Conservation (phyloP, 2,329 filamentous ascomycete species). For the Paramyrothecium sp. region DNA sequence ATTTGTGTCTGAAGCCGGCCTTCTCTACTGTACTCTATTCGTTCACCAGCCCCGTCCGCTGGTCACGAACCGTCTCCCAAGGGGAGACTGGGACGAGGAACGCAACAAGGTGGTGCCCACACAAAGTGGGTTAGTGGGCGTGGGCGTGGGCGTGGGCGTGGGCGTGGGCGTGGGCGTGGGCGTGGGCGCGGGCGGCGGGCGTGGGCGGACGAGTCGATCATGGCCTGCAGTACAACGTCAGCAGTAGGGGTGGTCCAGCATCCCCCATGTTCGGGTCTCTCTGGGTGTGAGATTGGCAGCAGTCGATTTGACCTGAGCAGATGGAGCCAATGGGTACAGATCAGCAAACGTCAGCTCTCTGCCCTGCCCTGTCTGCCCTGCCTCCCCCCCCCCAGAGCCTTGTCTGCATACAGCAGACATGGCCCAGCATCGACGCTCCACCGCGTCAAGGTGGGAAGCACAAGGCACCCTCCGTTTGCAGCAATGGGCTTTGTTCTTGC, state of each 20-base stretch:
- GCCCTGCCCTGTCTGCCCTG: neutral
- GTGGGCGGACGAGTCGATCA: neutral
- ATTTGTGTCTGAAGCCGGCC: neutral
- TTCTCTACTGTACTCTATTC: neutral
- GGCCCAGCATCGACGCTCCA: slow-evolving; percentile 1
- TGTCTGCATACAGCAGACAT: slow-evolving; percentile 1
- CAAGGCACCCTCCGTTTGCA: slow-evolving; percentile 3
- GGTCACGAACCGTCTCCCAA: no score
- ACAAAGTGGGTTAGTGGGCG: neutral
- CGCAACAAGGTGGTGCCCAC: neutral
- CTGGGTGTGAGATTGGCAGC: neutral
- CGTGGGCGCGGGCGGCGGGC: neutral
- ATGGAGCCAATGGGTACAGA: slow-evolving; percentile 2
- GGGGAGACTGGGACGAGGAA: no score
- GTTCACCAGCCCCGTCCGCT: no score
- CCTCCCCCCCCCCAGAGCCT: neutral
- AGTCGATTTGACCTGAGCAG: neutral
- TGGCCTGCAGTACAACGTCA: slow-evolving; percentile 3
- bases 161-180: neutral
- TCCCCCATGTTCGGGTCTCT: neutral
- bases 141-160: neutral
- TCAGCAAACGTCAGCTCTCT: slow-evolving; percentile 1
- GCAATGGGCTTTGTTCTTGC: neutral
- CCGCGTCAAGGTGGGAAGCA: slow-evolving; percentile 2
- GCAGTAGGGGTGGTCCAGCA: slow-evolving; percentile 1